Evolutionary conservation across 2,329 filamentous ascomycete species (phyloP).

Genomic region (Pseudogymnoascus sp.): DNA sequence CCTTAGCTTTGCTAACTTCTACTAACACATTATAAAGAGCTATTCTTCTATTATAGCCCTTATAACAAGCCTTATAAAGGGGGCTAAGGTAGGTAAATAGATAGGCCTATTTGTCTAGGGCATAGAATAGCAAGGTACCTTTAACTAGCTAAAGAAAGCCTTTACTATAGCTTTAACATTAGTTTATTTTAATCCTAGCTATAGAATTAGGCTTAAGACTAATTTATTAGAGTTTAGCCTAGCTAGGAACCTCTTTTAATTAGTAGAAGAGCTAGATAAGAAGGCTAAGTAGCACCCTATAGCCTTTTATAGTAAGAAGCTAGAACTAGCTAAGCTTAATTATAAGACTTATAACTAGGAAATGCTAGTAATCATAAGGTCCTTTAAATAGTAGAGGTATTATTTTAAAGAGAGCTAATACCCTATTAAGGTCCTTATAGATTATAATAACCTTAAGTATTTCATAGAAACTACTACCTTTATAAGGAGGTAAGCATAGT

Average conservation of each 20-base stretch:
- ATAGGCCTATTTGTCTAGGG: not conserved
- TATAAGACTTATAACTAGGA: slow-evolving; percentile 29
- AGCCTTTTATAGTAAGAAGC: slow-evolving; percentile 23
- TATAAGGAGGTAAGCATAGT: not conserved
- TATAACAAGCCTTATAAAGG: no score
- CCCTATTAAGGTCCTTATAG: not conserved
- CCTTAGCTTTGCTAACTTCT: not conserved
- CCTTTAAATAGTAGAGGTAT: slow-evolving; percentile 9
- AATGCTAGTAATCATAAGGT: slow-evolving; percentile 25
- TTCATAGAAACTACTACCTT: no score
- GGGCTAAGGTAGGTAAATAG: not conserved
- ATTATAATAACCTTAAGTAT: slow-evolving; percentile 7
- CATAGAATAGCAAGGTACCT: not conserved
- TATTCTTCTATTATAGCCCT: no score
- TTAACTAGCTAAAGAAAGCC: not conserved
- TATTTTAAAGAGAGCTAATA: not conserved
- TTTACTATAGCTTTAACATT: not conserved
- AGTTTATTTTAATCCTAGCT: not conserved
- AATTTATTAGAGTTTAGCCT: not conserved
- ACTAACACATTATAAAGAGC: not conserved
- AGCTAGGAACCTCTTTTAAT: not conserved
- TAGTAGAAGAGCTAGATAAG: not conserved
- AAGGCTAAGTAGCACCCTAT: slow-evolving; percentile 17
- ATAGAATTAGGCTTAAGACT: not conserved
- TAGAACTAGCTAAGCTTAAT: slow-evolving; percentile 22